These are phyloP conservation scores for Chlamydomonas eustigma DNA, from an alignment of 139 green algal genomes.

Conservation along the genomic window DNA sequence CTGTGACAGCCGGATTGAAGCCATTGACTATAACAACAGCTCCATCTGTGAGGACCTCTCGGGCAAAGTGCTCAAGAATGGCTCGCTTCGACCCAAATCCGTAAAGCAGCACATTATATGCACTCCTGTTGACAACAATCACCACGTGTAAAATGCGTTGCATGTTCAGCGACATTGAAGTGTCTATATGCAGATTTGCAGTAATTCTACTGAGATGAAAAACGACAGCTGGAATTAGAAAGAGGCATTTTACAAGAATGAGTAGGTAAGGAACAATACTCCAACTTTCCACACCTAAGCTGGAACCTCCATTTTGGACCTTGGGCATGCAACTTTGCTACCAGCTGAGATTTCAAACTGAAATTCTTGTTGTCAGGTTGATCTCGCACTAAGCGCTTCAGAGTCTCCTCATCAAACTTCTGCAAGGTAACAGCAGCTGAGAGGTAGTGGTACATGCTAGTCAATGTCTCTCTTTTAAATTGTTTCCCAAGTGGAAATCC, in stretches of 20 bases:
- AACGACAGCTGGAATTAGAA: too few species aligned
- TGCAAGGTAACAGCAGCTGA: not conserved
- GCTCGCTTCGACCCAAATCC: conserved; percentile 77
- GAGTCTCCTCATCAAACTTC: conserved; percentile 24
- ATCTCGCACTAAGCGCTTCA: conserved; percentile 8
- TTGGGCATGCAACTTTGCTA: not conserved
- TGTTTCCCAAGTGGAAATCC: too few species aligned
- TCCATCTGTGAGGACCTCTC: conserved; percentile 31
- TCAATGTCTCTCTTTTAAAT: too few species aligned
- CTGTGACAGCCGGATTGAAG: conserved; percentile 36
- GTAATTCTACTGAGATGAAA: too few species aligned
- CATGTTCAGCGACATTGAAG: too few species aligned
- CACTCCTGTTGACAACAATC: too few species aligned
- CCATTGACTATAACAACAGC: conserved; percentile 56
- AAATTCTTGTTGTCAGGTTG: conserved; percentile 25
- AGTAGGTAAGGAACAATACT: too few species aligned
- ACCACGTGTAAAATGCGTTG: too few species aligned
- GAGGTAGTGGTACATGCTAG: not conserved
- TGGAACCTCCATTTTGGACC: conserved; percentile 29
- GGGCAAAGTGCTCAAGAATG: conserved; percentile 69
- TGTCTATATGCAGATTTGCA: too few species aligned
- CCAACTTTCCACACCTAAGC: conserved; percentile 35
- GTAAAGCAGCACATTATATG: conserved; percentile 79
- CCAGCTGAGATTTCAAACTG: conserved; percentile 24
- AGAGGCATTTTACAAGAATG: too few species aligned